phyloP scores from a whole-genome alignment of 768 basidiomycete genomes.

The Boletellus emodensis region DNA sequence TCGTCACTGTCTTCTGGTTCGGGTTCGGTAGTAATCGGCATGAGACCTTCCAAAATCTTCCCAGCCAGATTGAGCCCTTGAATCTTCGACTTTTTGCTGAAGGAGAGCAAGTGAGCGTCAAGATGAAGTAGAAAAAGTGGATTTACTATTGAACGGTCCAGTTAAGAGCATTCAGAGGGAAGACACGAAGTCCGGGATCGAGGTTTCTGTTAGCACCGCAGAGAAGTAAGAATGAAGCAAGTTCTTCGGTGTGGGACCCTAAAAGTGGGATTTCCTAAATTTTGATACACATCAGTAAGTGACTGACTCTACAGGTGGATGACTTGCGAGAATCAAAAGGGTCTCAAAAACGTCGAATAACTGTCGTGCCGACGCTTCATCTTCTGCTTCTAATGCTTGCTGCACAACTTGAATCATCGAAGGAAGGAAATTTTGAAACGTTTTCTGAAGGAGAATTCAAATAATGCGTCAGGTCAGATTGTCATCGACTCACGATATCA shows the following conservation, averaged over 20 bases:
- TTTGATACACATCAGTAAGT: slow-evolving; percentile 2
- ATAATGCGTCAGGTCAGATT: not conserved
- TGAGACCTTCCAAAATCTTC: slow-evolving; percentile 83
- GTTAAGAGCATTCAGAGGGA: slow-evolving; percentile 88
- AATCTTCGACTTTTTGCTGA: slow-evolving; percentile 93
- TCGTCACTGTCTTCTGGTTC: slow-evolving; percentile 94
- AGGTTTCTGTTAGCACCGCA: slow-evolving; percentile 76
- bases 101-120: slow-evolving; percentile 2
- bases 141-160: slow-evolving; percentile 96
- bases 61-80: slow-evolving; percentile 81
- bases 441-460: slow-evolving; percentile 47
- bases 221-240: slow-evolving; percentile 83
- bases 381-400: slow-evolving; percentile 71
- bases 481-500: slow-evolving; percentile 61
- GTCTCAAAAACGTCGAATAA: slow-evolving; percentile 96
- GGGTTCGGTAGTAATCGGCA: slow-evolving; percentile 91
- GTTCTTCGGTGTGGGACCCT: slow-evolving; percentile 79
- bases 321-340: slow-evolving; percentile 79
- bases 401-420: slow-evolving; percentile 86
- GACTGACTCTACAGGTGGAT: not conserved
- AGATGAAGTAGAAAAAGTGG: not conserved
- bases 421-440: slow-evolving; percentile 85
- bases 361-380: slow-evolving; percentile 81
- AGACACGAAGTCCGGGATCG: slow-evolving; percentile 78
- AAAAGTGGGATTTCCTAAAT: slow-evolving; percentile 89